Evolutionary conservation across 352 stramenopile genomes (phyloP).

Genomic region (Sclerospora graminicola): DNA sequence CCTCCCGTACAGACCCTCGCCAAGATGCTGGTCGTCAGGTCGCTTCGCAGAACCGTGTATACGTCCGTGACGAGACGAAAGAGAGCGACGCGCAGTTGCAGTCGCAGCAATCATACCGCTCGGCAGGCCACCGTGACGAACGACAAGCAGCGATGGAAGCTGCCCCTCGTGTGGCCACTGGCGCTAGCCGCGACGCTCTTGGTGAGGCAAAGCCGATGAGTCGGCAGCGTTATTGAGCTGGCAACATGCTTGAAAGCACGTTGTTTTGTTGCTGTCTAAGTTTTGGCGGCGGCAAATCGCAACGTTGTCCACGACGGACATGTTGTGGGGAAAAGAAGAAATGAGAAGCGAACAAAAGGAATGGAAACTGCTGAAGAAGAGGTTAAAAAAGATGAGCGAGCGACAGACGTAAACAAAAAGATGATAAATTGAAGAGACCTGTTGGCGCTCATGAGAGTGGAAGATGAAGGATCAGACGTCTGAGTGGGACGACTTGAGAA

Average conservation of each 20-base stretch:
- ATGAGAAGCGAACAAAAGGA: constrained; percentile 17
- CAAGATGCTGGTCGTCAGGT: constrained; percentile 42
- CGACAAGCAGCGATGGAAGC: constrained; percentile 37
- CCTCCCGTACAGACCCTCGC: constrained; percentile 43
- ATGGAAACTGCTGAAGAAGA: constrained; percentile 23
- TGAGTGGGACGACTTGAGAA: constrained; percentile 21
- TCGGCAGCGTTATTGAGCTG: constrained; percentile 66
- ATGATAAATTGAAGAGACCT: constrained; percentile 24
- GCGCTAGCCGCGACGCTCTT: constrained; percentile 41
- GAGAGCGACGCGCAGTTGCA: constrained; percentile 41
- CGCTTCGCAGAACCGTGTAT: constrained; percentile 49
- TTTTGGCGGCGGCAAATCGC: constrained; percentile 7
- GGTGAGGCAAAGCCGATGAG: constrained; percentile 62
- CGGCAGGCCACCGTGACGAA: constrained; percentile 39
- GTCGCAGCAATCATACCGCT: constrained; percentile 42
- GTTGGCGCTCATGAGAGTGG: constrained; percentile 18
- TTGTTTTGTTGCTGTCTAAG: constrained; percentile 10
- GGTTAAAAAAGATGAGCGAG: constrained; percentile 19
- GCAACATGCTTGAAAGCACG: constrained; percentile 5
- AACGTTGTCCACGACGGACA: constrained; percentile 8
- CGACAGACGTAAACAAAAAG: constrained; percentile 12
- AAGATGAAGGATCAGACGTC: constrained; percentile 26
- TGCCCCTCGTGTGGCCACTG: constrained; percentile 51
- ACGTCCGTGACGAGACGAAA: constrained; percentile 59
- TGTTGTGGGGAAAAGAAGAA: constrained; percentile 9